Evolutionary conservation across 345 rosid genomes (phyloP), one percentile per base, ranked within the genome.

Genomic region (Eutrema yunnanense): DNA sequence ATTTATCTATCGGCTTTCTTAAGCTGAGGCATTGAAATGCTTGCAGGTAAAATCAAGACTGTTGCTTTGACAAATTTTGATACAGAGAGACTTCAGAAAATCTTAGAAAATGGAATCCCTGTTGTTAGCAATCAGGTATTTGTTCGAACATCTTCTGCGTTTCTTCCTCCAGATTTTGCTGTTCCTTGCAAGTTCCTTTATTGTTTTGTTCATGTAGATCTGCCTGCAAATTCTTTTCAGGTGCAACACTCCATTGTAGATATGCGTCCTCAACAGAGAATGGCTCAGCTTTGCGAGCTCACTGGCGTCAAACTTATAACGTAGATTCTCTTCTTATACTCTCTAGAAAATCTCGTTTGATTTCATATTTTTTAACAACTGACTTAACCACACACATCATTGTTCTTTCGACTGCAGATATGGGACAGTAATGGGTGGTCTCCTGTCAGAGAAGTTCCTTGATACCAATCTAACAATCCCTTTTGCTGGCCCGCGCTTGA

Each of bases 201-300:
- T 47, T 11, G 11, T 63, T 42, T 43, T 62, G 67, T 66, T 41
- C 51, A 64, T 67, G 55, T 66, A 44, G 49, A 70, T 62, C 55
- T 66, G 1, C 55, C 6, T 71, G 37, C 11, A 52, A 52, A 36
- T 36, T 44, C 50, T 47, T 78, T 65, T 6, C 78, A 90, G 98
- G 98, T 93, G 80, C 98, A 93, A 82, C 97, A 93, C 82, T 90
- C 97, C 69, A 76, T 90, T 74, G 96, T 90, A 50, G 98, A 93
- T 62, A 87, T 90, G 97, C 98, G 97, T 50, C 98, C 97, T 65
- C 98, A 89, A 63, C 94, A 87, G 80, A 87, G 81, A 81, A 93
- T 93, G 98, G 91, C 92, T 57, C 97, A 93, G 85, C 94, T 93
- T 59, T 93, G 98, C 68, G 85, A 84, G 81, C 88, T 85, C 47